phyloP scores from a whole-genome alignment of 768 basidiomycete genomes.

The Pholiota molesta region DNA sequence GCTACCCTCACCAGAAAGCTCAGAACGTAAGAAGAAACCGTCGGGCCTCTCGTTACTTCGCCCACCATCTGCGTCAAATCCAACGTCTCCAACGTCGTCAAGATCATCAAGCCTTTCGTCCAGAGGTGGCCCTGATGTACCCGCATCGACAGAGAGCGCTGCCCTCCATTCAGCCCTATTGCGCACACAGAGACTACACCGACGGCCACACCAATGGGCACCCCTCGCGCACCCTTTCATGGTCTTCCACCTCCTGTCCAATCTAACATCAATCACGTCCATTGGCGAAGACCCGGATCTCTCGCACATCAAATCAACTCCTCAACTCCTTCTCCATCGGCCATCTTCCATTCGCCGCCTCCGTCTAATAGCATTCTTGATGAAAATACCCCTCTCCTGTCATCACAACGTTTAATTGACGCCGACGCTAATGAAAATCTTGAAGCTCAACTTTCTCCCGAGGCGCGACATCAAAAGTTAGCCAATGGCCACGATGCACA shows the following conservation, averaged over 20 bases:
- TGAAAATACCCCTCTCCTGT: slow-evolving; percentile 6
- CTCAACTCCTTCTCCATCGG: slow-evolving; percentile 14
- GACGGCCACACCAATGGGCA: slow-evolving; percentile 28
- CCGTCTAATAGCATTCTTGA: not conserved
- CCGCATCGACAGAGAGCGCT: not conserved
- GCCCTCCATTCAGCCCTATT: not conserved
- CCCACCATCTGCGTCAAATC: slow-evolving; percentile 14
- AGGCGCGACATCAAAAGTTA: not conserved
- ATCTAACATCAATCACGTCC: slow-evolving; percentile 22
- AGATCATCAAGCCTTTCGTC: slow-evolving; percentile 28
- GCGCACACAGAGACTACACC: slow-evolving; percentile 24
- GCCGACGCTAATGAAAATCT: not conserved
- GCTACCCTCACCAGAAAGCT: slow-evolving; percentile 11
- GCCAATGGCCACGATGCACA: not conserved
- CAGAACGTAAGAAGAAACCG: slow-evolving; percentile 24
- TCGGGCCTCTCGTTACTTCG: slow-evolving; percentile 43
- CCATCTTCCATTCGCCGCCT: slow-evolving; percentile 5
- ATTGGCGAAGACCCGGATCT: slow-evolving; percentile 29
- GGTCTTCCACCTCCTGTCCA: slow-evolving; percentile 11
- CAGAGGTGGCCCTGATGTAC: not conserved
- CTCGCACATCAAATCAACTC: slow-evolving; percentile 20
- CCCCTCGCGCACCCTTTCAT: slow-evolving; percentile 17
- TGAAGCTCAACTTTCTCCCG: not conserved
- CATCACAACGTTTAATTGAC: not conserved
- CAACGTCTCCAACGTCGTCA: slow-evolving; percentile 18